Evolutionary conservation across 352 stramenopile genomes (phyloP).

Genomic region (Blastocystis sp.): DNA sequence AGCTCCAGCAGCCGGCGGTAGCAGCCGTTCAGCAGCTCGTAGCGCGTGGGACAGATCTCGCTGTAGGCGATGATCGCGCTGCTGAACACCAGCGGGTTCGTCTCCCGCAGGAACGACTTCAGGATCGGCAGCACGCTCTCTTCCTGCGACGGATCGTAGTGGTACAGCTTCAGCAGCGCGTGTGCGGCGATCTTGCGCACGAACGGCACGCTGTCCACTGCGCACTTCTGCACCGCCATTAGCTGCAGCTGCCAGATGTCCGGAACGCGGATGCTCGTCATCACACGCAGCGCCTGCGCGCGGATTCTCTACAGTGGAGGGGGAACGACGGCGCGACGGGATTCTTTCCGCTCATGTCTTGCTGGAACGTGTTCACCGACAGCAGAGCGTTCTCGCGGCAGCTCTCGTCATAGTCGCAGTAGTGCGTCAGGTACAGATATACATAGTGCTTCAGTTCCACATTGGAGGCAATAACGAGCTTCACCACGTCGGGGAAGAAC

Average conservation of each 20-base stretch:
- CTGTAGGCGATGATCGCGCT: constrained; percentile 72
- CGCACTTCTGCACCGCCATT: constrained; percentile 74
- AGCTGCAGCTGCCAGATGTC: constrained; percentile 75
- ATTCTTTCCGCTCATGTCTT: constrained; percentile 72
- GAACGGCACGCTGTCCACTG: constrained; percentile 70
- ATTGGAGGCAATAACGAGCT: constrained; percentile 74
- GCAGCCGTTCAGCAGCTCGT: constrained; percentile 69
- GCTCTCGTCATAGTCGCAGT: constrained; percentile 72
- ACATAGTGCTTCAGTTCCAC: constrained; percentile 77
- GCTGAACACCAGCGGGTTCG: constrained; percentile 65
- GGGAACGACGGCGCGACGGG: neutral
- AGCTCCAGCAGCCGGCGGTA: constrained; percentile 73
- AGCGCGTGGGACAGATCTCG: constrained; percentile 72
- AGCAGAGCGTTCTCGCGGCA: constrained; percentile 73
- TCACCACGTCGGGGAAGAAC: constrained; percentile 76
- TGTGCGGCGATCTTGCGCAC: constrained; percentile 74
- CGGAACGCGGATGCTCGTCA: constrained; percentile 73
- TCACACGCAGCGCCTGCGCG: constrained; percentile 70
- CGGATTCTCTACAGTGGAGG: constrained; percentile 64
- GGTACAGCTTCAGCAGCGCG: constrained; percentile 71
- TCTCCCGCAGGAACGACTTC: constrained; percentile 69
- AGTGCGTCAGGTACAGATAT: constrained; percentile 77
- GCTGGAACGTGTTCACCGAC: constrained; percentile 76
- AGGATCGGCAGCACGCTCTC: constrained; percentile 72
- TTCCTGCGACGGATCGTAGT: constrained; percentile 66